Conservation (phyloP, 164 flowering plant genomes). For the Vitis cinerea region DNA sequence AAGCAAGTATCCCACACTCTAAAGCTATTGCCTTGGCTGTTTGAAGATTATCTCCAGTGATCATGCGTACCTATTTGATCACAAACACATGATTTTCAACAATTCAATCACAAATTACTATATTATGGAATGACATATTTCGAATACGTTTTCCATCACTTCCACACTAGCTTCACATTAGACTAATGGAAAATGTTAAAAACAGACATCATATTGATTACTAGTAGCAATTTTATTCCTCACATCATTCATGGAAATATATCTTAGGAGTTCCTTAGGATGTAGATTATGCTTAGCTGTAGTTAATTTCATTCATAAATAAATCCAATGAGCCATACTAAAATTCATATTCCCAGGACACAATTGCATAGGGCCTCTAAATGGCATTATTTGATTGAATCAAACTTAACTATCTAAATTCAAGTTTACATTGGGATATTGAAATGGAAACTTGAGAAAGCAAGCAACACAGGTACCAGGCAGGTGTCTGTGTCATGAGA, state of each 20-base stretch:
- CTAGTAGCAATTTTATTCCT: background rate
- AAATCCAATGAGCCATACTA: background rate
- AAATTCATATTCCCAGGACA: background rate
- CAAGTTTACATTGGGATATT: background rate
- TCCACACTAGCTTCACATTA: background rate
- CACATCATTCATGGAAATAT: background rate
- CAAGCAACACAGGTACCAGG: too few species aligned
- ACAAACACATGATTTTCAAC: background rate
- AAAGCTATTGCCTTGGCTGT: constrained; percentile 57
- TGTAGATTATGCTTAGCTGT: background rate
- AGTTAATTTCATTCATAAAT: background rate
- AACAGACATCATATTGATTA: background rate
- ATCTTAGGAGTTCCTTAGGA: background rate
- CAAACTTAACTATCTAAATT: background rate
- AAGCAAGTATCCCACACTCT: constrained; percentile 48
- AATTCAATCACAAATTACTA: background rate
- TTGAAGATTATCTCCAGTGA: constrained; percentile 54
- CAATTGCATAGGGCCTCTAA: background rate
- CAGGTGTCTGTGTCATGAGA: too few species aligned
- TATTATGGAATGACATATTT: background rate
- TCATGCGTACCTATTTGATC: constrained; percentile 43
- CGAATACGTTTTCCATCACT: background rate
- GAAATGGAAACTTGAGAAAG: background rate
- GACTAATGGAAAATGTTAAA: background rate
- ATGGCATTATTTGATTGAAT: background rate